A percentile compares a stretch with the other conserved stretches of the same genome.
Conservation (phyloP, 129 eudicot species). For the Flaveria brownii region DNA sequence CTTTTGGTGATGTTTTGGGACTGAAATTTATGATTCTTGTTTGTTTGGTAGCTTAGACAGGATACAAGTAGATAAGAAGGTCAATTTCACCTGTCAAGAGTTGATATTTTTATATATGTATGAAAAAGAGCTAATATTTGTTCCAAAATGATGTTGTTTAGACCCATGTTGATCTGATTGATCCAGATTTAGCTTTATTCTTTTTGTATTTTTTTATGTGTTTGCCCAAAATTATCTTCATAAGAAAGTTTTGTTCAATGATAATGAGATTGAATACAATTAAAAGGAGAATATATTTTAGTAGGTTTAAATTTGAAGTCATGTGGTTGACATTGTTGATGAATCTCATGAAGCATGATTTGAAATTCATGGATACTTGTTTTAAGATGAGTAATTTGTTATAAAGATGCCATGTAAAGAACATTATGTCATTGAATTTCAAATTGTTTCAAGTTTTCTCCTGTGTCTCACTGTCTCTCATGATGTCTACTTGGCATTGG, state of each 20-base stretch:
- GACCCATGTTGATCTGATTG: constrained; percentile 29
- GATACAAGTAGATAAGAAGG: neutral
- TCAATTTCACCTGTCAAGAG: neutral
- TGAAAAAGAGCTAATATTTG: constrained; percentile 1
- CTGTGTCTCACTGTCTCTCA: neutral
- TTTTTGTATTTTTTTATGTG: neutral
- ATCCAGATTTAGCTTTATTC: neutral
- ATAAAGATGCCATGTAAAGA: neutral
- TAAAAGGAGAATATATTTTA: neutral
- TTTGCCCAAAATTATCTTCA: neutral
- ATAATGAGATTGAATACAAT: neutral
- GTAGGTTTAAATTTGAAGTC: neutral
- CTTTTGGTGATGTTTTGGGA: neutral
- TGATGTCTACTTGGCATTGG: neutral
- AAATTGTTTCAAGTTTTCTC: neutral
- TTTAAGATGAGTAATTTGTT: neutral
- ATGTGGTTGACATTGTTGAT: neutral
- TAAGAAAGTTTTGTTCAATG: neutral
- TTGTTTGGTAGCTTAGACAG: constrained; percentile 10
- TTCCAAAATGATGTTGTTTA: constrained; percentile 3
- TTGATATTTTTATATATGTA: neutral
- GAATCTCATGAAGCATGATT: neutral
- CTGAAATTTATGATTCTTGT: neutral
- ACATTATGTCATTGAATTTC: neutral
- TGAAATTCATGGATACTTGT: neutral